Evolutionary conservation across 108 stramenopile genomes (phyloP).

Genomic region (Mayamaea pseudoterrestris): DNA sequence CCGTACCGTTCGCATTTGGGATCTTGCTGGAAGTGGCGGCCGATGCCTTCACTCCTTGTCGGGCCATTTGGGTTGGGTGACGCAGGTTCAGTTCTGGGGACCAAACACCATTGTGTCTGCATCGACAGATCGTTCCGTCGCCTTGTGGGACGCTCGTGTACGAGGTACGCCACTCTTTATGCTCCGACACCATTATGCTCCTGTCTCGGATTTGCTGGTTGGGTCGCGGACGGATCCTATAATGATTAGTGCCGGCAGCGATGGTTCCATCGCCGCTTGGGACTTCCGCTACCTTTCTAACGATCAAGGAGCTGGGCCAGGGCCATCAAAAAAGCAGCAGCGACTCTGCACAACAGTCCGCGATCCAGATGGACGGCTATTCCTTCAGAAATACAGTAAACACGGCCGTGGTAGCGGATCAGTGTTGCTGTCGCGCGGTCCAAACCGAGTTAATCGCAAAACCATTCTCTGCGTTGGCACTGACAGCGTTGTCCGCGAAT

Average conservation of each 20-base stretch:
- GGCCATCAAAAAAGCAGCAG: conserved; percentile 7
- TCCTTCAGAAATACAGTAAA: conserved; percentile 19
- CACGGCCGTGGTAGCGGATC: conserved; percentile 16
- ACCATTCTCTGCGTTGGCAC: conserved; percentile 47
- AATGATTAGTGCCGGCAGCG: conserved; percentile 66
- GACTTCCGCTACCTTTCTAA: conserved; percentile 66
- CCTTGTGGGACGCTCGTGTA: conserved; percentile 72
- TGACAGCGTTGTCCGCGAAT: conserved; percentile 66
- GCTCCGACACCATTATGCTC: conserved; percentile 60
- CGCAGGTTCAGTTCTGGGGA: conserved; percentile 72
- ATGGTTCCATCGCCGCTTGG: conserved; percentile 78
- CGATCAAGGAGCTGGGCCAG: conserved; percentile 1
- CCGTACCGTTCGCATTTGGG: conserved; percentile 70
- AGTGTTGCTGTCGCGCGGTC: conserved; percentile 12
- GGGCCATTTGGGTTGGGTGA: conserved; percentile 78
- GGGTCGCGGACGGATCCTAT: conserved; percentile 66
- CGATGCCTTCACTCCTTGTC: conserved; percentile 35
- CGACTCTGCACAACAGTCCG: conserved; percentile 35
- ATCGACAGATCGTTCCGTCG: conserved; percentile 70
- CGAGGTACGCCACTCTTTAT: conserved; percentile 58
- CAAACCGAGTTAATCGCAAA: conserved; percentile 15
- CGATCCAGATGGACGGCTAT: conserved; percentile 31
- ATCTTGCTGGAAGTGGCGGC: conserved; percentile 36
- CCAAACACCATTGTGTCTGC: conserved; percentile 76
- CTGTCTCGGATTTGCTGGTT: conserved; percentile 63